Percentiles rank a stretch among this genome's conserved stretches.
Conservation (phyloP, 2,329 filamentous ascomycete species). For the Acrocalymma vagum region DNA sequence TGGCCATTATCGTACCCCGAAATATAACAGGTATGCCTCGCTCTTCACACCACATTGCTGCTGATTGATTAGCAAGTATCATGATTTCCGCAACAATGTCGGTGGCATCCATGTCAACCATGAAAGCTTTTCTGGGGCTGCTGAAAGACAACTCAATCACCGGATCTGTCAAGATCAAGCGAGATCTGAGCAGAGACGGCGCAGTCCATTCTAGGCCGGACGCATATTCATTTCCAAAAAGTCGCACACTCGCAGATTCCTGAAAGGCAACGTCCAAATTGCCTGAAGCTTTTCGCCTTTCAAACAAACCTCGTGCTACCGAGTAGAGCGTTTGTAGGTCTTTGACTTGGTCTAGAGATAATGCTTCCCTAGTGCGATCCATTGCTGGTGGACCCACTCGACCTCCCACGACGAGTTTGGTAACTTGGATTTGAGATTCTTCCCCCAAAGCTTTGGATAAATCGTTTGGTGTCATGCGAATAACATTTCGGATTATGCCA, state of each 20-base stretch:
- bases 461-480: slow-evolving; percentile 58
- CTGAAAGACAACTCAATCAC: slow-evolving; percentile 46
- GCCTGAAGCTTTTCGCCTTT: slow-evolving; percentile 45
- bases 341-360: slow-evolving; percentile 32
- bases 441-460: slow-evolving; percentile 44
- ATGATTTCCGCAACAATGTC: slow-evolving; percentile 56
- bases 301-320: slow-evolving; percentile 43
- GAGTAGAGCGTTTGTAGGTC: slow-evolving; percentile 46
- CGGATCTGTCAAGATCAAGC: slow-evolving; percentile 53
- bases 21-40: slow-evolving; percentile 61
- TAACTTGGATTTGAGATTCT: slow-evolving; percentile 27
- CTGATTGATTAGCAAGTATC: slow-evolving; percentile 63
- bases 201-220: slow-evolving; percentile 51
- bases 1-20: slow-evolving; percentile 52
- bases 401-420: slow-evolving; percentile 36
- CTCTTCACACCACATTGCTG: slow-evolving; percentile 61
- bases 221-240: slow-evolving; percentile 42
- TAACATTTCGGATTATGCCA: slow-evolving; percentile 64
- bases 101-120: slow-evolving; percentile 25
- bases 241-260: slow-evolving; percentile 35
- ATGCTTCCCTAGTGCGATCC: slow-evolving; percentile 11
- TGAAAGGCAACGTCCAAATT: slow-evolving; percentile 47
- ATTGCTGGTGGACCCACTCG: slow-evolving; percentile 9
- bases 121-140: slow-evolving; percentile 7
- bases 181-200: slow-evolving; percentile 47